Percentiles rank a stretch among this genome's conserved stretches.
phyloP scores from a whole-genome alignment of 257 asterid species.

The Galeopsis tetrahit region DNA sequence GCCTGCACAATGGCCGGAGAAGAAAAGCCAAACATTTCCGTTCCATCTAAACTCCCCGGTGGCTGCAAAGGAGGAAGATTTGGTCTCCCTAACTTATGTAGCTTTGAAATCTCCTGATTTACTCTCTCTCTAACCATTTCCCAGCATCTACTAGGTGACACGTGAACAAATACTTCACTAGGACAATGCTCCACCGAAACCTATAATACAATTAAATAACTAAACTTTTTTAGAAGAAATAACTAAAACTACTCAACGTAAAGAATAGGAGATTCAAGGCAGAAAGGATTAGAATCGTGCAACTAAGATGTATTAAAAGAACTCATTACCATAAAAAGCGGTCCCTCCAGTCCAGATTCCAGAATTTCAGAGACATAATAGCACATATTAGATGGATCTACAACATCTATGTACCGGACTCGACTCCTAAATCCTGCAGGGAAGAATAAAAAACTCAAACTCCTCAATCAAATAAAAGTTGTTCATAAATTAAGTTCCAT shows the following conservation, averaged over 20 bases:
- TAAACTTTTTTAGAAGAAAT: neutral
- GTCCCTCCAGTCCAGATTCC: constrained; percentile 80
- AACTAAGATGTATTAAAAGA: constrained; percentile 1
- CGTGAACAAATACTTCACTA: constrained; percentile 75
- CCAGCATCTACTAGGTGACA: constrained; percentile 88
- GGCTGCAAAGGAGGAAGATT: constrained; percentile 97
- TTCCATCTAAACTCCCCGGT: constrained; percentile 94
- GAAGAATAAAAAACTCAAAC: constrained; percentile 35
- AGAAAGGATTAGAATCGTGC: neutral
- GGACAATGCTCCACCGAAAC: constrained; percentile 78
- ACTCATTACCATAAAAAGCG: constrained; percentile 76
- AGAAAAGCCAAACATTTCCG: constrained; percentile 96
- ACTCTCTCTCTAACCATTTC: constrained; percentile 93
- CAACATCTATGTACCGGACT: constrained; percentile 71
- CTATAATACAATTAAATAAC: constrained; percentile 41
- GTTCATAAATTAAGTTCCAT: constrained; percentile 16
- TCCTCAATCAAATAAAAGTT: constrained; percentile 21
- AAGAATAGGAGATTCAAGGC: neutral
- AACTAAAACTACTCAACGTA: neutral
- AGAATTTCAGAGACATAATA: constrained; percentile 80
- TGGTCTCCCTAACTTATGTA: constrained; percentile 72
- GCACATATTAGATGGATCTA: constrained; percentile 79
- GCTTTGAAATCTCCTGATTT: constrained; percentile 80
- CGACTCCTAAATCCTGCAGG: constrained; percentile 92
- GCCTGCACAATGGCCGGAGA: constrained; percentile 93